Conservation (phyloP, 108 stramenopile species). For the Aurantiochytrium sp. region DNA sequence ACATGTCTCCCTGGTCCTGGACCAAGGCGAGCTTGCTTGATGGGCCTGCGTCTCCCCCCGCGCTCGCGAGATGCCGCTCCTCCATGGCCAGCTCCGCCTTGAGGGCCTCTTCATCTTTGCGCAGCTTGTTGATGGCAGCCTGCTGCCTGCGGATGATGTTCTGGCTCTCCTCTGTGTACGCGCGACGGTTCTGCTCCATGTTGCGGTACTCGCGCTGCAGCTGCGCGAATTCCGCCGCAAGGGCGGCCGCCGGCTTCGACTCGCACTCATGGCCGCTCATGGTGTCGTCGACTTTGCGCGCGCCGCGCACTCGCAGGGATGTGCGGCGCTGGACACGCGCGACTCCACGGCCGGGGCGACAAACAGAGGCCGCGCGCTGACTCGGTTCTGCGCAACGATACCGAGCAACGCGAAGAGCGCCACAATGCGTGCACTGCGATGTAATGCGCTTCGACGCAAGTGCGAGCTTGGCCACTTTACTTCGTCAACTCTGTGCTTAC, state of each 20-base stretch:
- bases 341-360: too few relatives aligned
- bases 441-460: too few relatives aligned
- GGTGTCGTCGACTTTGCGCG: too few relatives aligned
- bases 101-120: conserved; percentile 66
- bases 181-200: conserved; percentile 78
- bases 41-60: conserved; percentile 54
- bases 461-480: too few relatives aligned
- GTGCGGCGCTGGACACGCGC: too few relatives aligned
- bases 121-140: conserved; percentile 65
- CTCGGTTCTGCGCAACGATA: too few relatives aligned
- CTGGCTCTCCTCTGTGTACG: conserved; percentile 70
- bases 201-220: conserved; percentile 75
- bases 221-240: conserved; percentile 56
- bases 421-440: too few relatives aligned
- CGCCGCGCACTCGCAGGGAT: too few relatives aligned
- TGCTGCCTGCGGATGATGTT: conserved; percentile 73
- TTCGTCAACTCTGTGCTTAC: too few relatives aligned
- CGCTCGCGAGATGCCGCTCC: conserved; percentile 54
- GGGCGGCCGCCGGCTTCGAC: neutral
- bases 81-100: conserved; percentile 73
- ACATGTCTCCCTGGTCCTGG: conserved; percentile 60
- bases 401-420: too few relatives aligned
- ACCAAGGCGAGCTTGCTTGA: conserved; percentile 57
- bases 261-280: neutral
- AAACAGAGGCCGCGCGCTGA: too few relatives aligned